Evolutionary conservation across 2,329 filamentous ascomycete species (phyloP), one percentile per base, ranked within the genome.

Genomic region (Aspergillus texensis): DNA sequence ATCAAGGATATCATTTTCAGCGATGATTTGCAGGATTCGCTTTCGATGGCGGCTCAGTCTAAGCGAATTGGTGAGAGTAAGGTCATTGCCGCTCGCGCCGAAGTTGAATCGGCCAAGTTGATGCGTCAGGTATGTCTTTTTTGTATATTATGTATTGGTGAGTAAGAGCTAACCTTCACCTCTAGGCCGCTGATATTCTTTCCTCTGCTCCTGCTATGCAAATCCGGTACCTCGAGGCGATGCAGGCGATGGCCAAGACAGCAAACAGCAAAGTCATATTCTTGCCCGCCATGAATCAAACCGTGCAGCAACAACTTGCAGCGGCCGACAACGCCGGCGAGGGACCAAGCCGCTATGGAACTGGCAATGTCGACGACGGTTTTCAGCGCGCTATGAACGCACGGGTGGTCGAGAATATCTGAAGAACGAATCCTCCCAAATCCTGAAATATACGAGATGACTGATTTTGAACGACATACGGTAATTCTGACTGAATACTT

Each of bases 1-100:
- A 94, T 99, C 86, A 98, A 99, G 83, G 95, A 99, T 80, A 96
- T 99, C 76, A 91, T 98, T 77, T 99, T 99, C 87, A 93, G 89
- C 81, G 89, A 93, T 75, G 95, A 98, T 71, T 86, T 99, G 52
- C 95, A 99, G 81, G 94, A 98, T 75, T 95, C 92, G 21, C 88
- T 99, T 57, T 96, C 92, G 76, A 98, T 99, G 95, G 95, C 95
- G 45, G 95, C 95, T 4, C 95, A 99, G 86, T 93, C 91, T 84
- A 98, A 98, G 90, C 91, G 95, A 71, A 97, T 97, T 62, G 95
- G 95, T 82, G 95, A 99, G 81, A 93, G 91, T 82, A 99, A 99
- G 86, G 93, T 99, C 77, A 98, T 99, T 76, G 93, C 93, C 63
- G 95, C 95, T 67, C 92, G 95, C 78, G 95, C 95, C 39, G 95